Percentiles rank a stretch among this genome's conserved stretches.
phyloP scores from a whole-genome alignment of 257 asterid species.

The Salvia miltiorrhiza region DNA sequence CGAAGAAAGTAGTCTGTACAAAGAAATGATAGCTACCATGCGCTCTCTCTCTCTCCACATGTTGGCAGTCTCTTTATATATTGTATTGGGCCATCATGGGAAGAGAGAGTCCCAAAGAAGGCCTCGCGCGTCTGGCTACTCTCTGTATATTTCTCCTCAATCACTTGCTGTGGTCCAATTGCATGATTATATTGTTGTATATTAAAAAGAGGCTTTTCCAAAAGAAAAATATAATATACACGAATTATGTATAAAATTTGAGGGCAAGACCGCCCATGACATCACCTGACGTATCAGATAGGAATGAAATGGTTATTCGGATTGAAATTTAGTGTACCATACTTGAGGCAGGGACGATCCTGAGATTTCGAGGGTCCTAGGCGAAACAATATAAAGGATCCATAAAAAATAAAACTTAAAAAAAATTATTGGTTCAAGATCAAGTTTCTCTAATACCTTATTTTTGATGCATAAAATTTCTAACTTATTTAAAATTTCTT shows the following conservation, averaged over 20 bases:
- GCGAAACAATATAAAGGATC: too few relatives aligned
- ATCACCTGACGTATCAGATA: not conserved
- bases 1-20: conserved; percentile 38
- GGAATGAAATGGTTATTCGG: too few relatives aligned
- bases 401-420: too few relatives aligned
- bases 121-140: conserved; percentile 23
- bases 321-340: too few relatives aligned
- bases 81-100: conserved; percentile 29
- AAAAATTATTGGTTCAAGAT: too few relatives aligned
- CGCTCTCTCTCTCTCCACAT: conserved; percentile 38
- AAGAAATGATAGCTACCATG: conserved; percentile 60
- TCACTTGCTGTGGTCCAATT: conserved; percentile 41
- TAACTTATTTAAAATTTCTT: too few relatives aligned
- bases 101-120: conserved; percentile 20
- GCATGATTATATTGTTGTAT: conserved; percentile 4
- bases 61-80: conserved; percentile 46
- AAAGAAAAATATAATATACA: not conserved
- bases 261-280: not conserved
- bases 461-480: too few relatives aligned
- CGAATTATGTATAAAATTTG: not conserved
- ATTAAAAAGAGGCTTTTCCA: not conserved
- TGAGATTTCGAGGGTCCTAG: too few relatives aligned
- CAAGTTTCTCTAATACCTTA: too few relatives aligned
- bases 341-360: too few relatives aligned
- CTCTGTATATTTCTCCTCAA: conserved; percentile 29